Conservation (phyloP, 371 early-diverging fungal genomes). For the Funneliformis caledonium region DNA sequence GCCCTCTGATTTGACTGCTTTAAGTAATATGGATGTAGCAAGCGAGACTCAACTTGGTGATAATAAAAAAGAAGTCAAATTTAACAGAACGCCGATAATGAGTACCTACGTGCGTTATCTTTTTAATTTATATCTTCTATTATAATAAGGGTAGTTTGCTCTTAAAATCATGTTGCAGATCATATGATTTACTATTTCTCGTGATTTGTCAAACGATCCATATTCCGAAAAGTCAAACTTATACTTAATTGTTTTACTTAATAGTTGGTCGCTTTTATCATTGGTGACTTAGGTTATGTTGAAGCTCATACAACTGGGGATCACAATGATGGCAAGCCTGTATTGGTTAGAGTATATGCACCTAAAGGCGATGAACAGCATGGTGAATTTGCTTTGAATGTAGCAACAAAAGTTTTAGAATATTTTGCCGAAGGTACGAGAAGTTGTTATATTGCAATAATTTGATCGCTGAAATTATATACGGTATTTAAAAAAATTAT, state of each 20-base stretch:
- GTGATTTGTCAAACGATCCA: too few relatives aligned
- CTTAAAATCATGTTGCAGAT: too few relatives aligned
- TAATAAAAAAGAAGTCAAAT: constrained; percentile 62
- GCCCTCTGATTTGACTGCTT: constrained; percentile 65
- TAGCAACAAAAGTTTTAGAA: constrained; percentile 74
- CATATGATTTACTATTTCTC: too few relatives aligned
- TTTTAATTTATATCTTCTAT: background rate
- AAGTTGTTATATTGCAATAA: background rate
- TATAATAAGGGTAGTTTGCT: too few relatives aligned
- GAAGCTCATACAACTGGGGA: constrained; percentile 73
- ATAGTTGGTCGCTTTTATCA: constrained; percentile 84
- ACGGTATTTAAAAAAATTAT: too few relatives aligned
- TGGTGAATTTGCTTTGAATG: constrained; percentile 82
- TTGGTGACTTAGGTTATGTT: constrained; percentile 90
- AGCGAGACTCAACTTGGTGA: constrained; percentile 46
- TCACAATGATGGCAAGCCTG: constrained; percentile 62
- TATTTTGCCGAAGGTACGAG: constrained; percentile 64
- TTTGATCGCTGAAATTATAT: background rate
- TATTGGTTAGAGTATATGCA: constrained; percentile 81
- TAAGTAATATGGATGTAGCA: constrained; percentile 86
- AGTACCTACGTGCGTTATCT: constrained; percentile 73
- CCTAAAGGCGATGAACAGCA: constrained; percentile 66
- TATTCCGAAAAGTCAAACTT: background rate
- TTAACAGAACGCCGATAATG: constrained; percentile 88
- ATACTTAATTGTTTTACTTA: constrained; percentile 12